Evolutionary conservation across 164 flowering plant genomes (phyloP), one percentile per base, ranked within the genome.

Genomic region (Chimonanthus praecox): DNA sequence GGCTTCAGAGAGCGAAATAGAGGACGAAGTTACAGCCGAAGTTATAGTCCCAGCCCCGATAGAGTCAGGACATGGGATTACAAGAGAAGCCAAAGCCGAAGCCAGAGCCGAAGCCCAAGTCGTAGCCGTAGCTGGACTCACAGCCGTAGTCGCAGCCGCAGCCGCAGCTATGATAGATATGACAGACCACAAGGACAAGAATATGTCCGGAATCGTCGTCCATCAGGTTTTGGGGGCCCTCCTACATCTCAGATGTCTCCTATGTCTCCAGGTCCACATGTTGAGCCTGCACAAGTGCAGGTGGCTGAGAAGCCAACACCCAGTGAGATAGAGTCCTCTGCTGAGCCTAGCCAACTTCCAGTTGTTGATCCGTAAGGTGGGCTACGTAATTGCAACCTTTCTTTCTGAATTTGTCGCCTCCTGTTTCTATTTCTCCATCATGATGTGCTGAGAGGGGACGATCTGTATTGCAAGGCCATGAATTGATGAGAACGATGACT

Each of bases 21-120:
- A 72, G 92, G 87, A 33, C 86, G 92, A 68, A 92, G 89, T 73
- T 84, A 80, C 58, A 70, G 77, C 45, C 86, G 92, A 68, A 92
- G 89, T 73, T 84, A 80, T 49, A 70, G 77, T 20, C 81, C 82
- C n/a, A 88, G 91, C 66, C 93, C 93, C 43, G 91, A 89, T 45
- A 86, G 87, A 72, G 91, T 84, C 54, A 81, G 94, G 9, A 88
- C 87, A 11, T 81, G 90, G 87, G 85, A 78, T 71, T 78, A 76
- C 49, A 81, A 84, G 73, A 74, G 84, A 20, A 80, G 84, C 50
- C 49, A 76, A 44, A 82, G 83, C 58, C 71, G 82, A 16, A 86
- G 91, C 74, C 49, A 84, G 71, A 83, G 88, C 66, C 65, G 75
- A 21, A 78, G 74, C 47, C 60, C 78, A 0, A 79, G 82, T 65